Percentiles rank a stretch among this genome's conserved stretches.
phyloP scores from a whole-genome alignment of 1,139 yeast species.

The Kurtzmaniella quercitrusa region DNA sequence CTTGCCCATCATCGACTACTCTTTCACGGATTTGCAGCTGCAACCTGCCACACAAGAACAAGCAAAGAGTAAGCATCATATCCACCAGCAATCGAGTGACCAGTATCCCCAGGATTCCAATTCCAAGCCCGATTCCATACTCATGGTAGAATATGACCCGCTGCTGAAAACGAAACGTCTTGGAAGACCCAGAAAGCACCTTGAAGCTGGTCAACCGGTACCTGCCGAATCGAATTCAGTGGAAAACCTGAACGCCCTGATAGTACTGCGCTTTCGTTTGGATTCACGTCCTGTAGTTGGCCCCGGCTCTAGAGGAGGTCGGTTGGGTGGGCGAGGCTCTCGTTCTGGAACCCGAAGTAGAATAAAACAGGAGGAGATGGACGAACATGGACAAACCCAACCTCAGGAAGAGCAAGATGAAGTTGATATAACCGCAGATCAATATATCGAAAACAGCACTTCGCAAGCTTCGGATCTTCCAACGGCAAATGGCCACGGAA shows the following conservation, averaged over 20 bases:
- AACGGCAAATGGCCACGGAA: neutral
- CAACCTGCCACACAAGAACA: neutral
- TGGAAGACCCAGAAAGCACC: conserved; percentile 34
- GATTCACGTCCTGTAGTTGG: conserved; percentile 38
- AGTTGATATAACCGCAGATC: too few relatives aligned
- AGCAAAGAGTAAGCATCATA: neutral
- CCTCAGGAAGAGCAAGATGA: too few relatives aligned
- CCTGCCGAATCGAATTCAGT: conserved; percentile 25
- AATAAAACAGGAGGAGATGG: conserved; percentile 15
- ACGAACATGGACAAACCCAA: conserved; percentile 8
- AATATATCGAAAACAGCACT: too few relatives aligned
- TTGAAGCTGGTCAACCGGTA: conserved; percentile 13
- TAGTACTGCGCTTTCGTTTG: conserved; percentile 32
- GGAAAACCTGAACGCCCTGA: conserved; percentile 28
- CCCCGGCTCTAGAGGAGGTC: conserved; percentile 44
- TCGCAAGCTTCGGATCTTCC: neutral
- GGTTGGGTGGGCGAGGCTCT: conserved; percentile 24
- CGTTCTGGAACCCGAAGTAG: conserved; percentile 19
- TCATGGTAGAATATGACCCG: conserved; percentile 34
- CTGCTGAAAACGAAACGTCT: conserved; percentile 26
- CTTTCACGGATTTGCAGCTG: neutral
- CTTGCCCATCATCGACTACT: neutral
- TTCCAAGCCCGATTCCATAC: conserved; percentile 7
- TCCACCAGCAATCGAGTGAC: neutral
- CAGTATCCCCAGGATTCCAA: neutral